Evolutionary conservation across 2,329 filamentous ascomycete genomes (phyloP), one percentile per base, ranked within the genome.

Genomic region (Stagonosporopsis tanaceti): DNA sequence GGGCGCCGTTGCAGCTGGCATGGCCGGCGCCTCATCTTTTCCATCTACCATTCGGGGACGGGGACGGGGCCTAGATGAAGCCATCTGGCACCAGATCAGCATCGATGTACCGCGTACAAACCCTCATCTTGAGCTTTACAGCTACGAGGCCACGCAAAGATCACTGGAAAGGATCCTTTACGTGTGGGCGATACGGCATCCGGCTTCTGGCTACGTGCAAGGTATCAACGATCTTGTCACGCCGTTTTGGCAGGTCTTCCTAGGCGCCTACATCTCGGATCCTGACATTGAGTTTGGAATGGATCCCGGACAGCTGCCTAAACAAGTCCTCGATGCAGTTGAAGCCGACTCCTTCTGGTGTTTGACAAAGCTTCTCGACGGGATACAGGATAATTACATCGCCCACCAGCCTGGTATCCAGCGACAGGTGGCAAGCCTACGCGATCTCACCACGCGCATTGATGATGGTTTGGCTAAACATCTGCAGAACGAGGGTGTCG

Each of bases 271-370:
- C 77, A 95, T 98, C 60, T 93, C 92, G n/a, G 92, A 97, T 74
- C 86, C 89, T 27, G 89, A 97, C 72, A 92, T 98, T 44, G 93
- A 97, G 75, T 89, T 87, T 57, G 94, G 93, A 53, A 97, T 99
- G 93, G 95, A 99, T 75, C 95, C 95, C 0, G 95, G 94, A 1
- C 94, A 98, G 76, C 79, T 99, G 34, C 95, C 95, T 2, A 90
- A 88, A 74, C 85, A 92, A 34, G 96, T 99, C 6, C 81, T 99
- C 37, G 95, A 99, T 75, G 95, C 95, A 0, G 95, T 99, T 6
- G 95, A 99, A 78, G 95, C 95, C 6, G 95, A 99, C 79, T 92
- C 93, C 0, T 99, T 98, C 76, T 99, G 95, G 95, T 99, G 95
- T 76, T 81, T 99, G 59, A 97, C 95, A 0, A 99, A 99, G 77